A percentile compares a stretch with the other conserved stretches of the same genome.
Conservation (phyloP, 495 filamentous ascomycete genomes). For the Penicillium odoratum region DNA sequence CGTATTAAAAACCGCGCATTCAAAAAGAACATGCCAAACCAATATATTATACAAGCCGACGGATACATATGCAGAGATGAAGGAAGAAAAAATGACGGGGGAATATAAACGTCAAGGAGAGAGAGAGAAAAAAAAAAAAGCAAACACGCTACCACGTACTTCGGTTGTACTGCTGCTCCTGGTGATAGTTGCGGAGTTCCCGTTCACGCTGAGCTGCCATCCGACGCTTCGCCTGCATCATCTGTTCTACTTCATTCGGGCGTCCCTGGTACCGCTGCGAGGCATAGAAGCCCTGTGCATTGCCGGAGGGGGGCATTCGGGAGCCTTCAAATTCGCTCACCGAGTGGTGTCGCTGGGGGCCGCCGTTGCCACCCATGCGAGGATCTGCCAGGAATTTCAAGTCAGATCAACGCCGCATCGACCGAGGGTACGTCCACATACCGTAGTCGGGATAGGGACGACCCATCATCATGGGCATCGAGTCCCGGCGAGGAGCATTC, state of each 20-base stretch:
- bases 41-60: slow-evolving; percentile 54
- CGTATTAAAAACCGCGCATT: slow-evolving; percentile 46
- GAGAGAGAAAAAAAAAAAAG: slow-evolving; percentile 31
- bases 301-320: slow-evolving; percentile 70
- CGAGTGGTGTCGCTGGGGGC: slow-evolving; percentile 73
- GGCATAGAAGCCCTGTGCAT: slow-evolving; percentile 91
- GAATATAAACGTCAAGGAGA: slow-evolving; percentile 37
- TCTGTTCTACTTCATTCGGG: slow-evolving; percentile 93
- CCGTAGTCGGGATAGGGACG: slow-evolving; percentile 62
- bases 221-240: slow-evolving; percentile 98
- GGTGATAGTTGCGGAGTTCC: slow-evolving; percentile 99
- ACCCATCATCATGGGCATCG: slow-evolving; percentile 68
- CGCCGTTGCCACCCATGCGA: slow-evolving; percentile 39
- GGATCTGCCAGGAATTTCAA: slow-evolving; percentile 41
- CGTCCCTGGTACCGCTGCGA: slow-evolving; percentile 89
- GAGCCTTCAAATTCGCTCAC: slow-evolving; percentile 82
- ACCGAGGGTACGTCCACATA: slow-evolving; percentile 33
- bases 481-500: slow-evolving; percentile 79
- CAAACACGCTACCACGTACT: slow-evolving; percentile 67
- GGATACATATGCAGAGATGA: slow-evolving; percentile 45
- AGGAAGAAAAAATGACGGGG: slow-evolving; percentile 31
- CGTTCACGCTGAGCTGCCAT: slow-evolving; percentile 98
- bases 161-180: slow-evolving; percentile 99
- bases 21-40: slow-evolving; percentile 36
- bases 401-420: slow-evolving; percentile 26